A percentile compares a stretch with the other conserved stretches of the same genome.
Conservation (phyloP, 2,329 filamentous ascomycete genomes). For the Metarhizium robertsii region DNA sequence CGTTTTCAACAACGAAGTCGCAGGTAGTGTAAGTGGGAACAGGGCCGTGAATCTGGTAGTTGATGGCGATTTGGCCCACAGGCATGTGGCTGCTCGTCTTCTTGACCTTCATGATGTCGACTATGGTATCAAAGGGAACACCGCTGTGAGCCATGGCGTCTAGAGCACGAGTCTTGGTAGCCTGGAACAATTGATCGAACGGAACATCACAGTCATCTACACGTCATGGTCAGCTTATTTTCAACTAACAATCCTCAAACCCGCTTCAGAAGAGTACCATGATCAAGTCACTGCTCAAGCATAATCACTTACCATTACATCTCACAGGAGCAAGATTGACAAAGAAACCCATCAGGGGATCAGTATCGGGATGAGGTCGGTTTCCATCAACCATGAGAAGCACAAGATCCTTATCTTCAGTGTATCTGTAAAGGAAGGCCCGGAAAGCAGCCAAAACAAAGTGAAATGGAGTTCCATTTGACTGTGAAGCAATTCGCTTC, state of each 20-base stretch:
- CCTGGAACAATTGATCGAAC: conserved; percentile 15
- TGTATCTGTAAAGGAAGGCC: conserved; percentile 16
- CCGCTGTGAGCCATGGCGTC: conserved; percentile 14
- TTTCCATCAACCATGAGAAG: conserved; percentile 17
- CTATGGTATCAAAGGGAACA: conserved; percentile 16
- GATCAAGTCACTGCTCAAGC: too few species aligned
- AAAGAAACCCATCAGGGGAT: conserved; percentile 16
- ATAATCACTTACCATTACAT: conserved; percentile 9
- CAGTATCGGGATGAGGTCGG: conserved; percentile 14
- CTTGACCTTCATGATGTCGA: conserved; percentile 13
- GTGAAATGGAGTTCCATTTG: conserved; percentile 15
- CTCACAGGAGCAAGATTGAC: conserved; percentile 16
- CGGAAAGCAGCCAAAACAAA: conserved; percentile 17
- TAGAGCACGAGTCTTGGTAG: conserved; percentile 12
- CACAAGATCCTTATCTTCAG: conserved; percentile 14
- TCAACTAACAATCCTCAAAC: too few species aligned
- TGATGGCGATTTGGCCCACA: conserved; percentile 15
- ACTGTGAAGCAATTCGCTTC: conserved; percentile 15
- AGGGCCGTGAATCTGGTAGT: conserved; percentile 17
- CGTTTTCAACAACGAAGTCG: conserved; percentile 14
- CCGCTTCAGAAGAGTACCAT: too few species aligned
- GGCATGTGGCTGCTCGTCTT: conserved; percentile 15
- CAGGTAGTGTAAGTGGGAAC: conserved; percentile 11
- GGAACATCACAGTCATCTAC: conserved; percentile 13
- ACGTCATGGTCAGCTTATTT: not conserved